Evolutionary conservation across 148 eudicot genomes (phyloP).

Genomic region (Cornus kousa): DNA sequence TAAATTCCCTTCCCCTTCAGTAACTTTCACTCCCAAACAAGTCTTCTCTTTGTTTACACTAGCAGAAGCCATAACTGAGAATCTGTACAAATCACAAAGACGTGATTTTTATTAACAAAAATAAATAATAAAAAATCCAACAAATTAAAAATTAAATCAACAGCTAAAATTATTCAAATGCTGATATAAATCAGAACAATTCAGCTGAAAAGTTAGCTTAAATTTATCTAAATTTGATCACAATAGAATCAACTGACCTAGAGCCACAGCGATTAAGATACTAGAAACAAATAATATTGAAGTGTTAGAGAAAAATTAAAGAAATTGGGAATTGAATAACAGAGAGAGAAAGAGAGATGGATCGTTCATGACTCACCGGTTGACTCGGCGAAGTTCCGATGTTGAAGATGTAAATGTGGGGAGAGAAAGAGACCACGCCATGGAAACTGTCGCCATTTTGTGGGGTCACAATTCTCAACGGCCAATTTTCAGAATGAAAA

Average conservation of each 20-base stretch:
- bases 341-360: slow-evolving; percentile 10
- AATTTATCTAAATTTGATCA: background rate
- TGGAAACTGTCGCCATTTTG: slow-evolving; percentile 35
- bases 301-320: background rate
- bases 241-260: background rate
- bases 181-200: background rate
- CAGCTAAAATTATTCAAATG: background rate
- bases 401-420: slow-evolving; percentile 24
- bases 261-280: background rate
- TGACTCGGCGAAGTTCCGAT: slow-evolving; percentile 32
- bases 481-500: background rate
- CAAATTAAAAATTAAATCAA: background rate
- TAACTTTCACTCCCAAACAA: slow-evolving; percentile 44
- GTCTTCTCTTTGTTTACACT: slow-evolving; percentile 34
- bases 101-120: background rate
- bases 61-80: slow-evolving; percentile 45
- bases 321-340: background rate
- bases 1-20: slow-evolving; percentile 68
- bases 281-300: too few relatives aligned
- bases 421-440: slow-evolving; percentile 28
- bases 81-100: slow-evolving; percentile 21
- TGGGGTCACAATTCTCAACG: background rate
- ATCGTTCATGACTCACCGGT: slow-evolving; percentile 32
- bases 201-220: background rate
- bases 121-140: background rate